phyloP scores from a whole-genome alignment of 225 moss, liverwort and hornwort genomes.

The Polytrichum formosum region DNA sequence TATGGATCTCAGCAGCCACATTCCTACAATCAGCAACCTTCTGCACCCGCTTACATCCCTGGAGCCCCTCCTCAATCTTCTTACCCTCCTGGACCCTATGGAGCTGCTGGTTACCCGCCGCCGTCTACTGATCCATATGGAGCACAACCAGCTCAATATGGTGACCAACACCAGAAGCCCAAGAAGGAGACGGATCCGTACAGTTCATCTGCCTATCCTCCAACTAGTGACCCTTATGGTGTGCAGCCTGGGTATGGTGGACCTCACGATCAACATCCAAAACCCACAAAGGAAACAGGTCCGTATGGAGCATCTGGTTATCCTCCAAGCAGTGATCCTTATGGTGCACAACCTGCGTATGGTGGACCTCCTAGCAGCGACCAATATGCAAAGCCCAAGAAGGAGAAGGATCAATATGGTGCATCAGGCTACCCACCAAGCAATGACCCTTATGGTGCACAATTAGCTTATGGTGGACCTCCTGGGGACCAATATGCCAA shows the following conservation, averaged over 20 bases:
- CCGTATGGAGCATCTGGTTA: constrained; percentile 5
- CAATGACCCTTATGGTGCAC: constrained; percentile 15
- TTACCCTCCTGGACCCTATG: constrained; percentile 21
- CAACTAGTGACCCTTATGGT: constrained; percentile 15
- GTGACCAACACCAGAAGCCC: not conserved
- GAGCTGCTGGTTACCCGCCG: not conserved
- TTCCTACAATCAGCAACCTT: constrained; percentile 16
- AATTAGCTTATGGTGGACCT: not conserved
- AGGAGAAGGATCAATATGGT: not conserved
- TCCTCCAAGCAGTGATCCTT: constrained; percentile 9
- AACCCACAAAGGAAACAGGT: not conserved
- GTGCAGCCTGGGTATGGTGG: constrained; percentile 4
- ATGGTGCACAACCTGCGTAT: constrained; percentile 9
- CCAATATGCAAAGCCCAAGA: not conserved
- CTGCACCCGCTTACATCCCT: constrained; percentile 23
- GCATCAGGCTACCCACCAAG: constrained; percentile 31
- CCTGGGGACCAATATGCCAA: constrained; percentile 5
- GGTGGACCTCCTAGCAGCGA: constrained; percentile 5
- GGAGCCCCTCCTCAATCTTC: constrained; percentile 2
- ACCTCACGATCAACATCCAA: constrained; percentile 31
- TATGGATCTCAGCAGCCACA: constrained; percentile 20
- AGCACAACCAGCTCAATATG: constrained; percentile 8
- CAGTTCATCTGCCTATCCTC: constrained; percentile 7
- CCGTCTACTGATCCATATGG: constrained; percentile 42
- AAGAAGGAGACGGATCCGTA: not conserved